Evolutionary conservation across 768 basidiomycete species (phyloP).

Genomic region (Fomitopsis pulvina): DNA sequence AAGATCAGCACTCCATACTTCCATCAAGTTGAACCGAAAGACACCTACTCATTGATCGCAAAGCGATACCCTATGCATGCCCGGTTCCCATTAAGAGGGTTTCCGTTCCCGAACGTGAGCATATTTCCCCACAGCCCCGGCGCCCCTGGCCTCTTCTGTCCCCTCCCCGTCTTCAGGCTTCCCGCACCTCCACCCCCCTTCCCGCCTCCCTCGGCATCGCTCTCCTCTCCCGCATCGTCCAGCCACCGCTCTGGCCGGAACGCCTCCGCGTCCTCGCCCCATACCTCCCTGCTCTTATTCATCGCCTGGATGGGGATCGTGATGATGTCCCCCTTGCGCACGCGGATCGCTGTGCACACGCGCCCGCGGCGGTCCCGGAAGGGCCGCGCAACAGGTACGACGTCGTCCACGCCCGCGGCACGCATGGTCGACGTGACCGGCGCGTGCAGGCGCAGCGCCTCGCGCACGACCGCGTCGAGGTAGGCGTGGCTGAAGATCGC

Average conservation of each 20-base stretch:
- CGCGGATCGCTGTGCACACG: conserved; percentile 9
- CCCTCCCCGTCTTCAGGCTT: conserved; percentile 37
- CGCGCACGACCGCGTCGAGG: conserved; percentile 57
- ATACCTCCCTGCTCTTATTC: conserved; percentile 47
- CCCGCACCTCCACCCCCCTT: conserved; percentile 12
- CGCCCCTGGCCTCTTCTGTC: conserved; percentile 36
- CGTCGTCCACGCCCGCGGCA: conserved; percentile 37
- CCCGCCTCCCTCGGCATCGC: conserved; percentile 47
- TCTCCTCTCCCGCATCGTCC: not conserved
- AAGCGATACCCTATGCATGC: conserved; percentile 61
- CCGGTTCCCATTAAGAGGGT: conserved; percentile 41
- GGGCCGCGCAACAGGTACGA: conserved; percentile 41
- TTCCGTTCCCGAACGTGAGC: conserved; percentile 53
- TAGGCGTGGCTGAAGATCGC: conserved; percentile 31
- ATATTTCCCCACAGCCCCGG: conserved; percentile 49
- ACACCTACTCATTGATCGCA: conserved; percentile 52
- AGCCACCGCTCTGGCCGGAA: conserved; percentile 41
- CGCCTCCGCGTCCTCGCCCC: conserved; percentile 59
- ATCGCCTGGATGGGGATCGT: conserved; percentile 54
- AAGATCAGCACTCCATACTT: not conserved
- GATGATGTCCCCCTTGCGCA: conserved; percentile 44
- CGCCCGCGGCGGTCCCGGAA: conserved; percentile 21
- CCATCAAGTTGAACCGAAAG: not conserved
- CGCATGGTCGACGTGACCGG: conserved; percentile 59
- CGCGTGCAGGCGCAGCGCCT: conserved; percentile 47